phyloP scores from a whole-genome alignment of 495 filamentous ascomycete species.

The Hyaloscypha variabilis region DNA sequence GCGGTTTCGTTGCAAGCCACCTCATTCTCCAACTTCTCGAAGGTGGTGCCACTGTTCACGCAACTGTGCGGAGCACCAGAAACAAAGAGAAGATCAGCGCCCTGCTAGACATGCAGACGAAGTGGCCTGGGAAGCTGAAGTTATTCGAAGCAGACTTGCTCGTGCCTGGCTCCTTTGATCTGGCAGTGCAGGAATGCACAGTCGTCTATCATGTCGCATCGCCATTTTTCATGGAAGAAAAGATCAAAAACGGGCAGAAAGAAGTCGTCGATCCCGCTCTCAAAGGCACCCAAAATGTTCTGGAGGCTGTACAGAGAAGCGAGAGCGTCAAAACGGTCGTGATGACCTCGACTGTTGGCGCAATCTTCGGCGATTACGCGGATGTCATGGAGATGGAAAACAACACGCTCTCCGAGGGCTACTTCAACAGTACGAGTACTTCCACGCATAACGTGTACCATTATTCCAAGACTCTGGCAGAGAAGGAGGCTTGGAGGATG shows the following conservation, averaged over 20 bases:
- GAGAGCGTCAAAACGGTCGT: conserved; percentile 28
- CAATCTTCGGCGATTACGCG: conserved; percentile 28
- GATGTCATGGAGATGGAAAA: conserved; percentile 30
- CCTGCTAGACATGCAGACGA: conserved; percentile 29
- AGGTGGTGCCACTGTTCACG: background rate
- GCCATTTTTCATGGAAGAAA: conserved; percentile 29
- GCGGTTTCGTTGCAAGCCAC: conserved; percentile 21
- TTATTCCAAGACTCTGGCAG: conserved; percentile 30
- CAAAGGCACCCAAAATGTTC: conserved; percentile 30
- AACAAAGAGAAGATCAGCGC: background rate
- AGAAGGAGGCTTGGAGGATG: conserved; percentile 32
- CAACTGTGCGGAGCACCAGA: background rate
- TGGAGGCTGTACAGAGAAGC: conserved; percentile 27
- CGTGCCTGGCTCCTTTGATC: conserved; percentile 25
- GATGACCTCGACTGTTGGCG: conserved; percentile 28
- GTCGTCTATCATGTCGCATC: conserved; percentile 33
- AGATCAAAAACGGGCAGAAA: conserved; percentile 29
- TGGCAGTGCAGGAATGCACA: conserved; percentile 29
- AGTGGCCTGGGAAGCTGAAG: conserved; percentile 25
- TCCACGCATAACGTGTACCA: conserved; percentile 26
- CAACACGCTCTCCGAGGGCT: conserved; percentile 24
- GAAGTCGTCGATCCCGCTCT: conserved; percentile 31
- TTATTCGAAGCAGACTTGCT: conserved; percentile 33
- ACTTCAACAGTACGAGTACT: conserved; percentile 31
- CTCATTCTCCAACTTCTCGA: background rate